Evolutionary conservation across 495 filamentous ascomycete species (phyloP).

Genomic region (Viridothelium virens): DNA sequence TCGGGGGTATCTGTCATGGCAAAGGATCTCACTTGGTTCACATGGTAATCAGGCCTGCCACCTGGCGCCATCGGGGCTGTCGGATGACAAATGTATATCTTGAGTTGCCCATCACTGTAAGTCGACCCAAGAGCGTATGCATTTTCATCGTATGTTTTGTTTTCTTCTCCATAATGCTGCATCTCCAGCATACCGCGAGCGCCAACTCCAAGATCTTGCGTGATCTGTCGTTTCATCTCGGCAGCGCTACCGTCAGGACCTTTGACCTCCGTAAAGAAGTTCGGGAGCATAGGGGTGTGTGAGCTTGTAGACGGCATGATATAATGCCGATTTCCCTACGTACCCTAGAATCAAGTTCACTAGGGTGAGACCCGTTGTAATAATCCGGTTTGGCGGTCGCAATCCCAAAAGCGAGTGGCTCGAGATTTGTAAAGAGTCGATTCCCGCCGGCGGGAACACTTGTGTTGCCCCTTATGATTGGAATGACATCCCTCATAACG

Average conservation of each 20-base stretch:
- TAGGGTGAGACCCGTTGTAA: conserved; percentile 12
- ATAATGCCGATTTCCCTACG: conserved; percentile 13
- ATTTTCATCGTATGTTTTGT: conserved; percentile 15
- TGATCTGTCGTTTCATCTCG: conserved; percentile 13
- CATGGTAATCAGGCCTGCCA: conserved; percentile 35
- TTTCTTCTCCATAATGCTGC: conserved; percentile 11
- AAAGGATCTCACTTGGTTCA: conserved; percentile 34
- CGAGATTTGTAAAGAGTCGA: conserved; percentile 11
- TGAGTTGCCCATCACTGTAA: conserved; percentile 14
- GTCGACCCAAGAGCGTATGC: conserved; percentile 15
- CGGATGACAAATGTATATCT: conserved; percentile 19
- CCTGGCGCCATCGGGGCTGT: conserved; percentile 17
- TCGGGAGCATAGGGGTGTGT: conserved; percentile 12
- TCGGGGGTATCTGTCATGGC: conserved; percentile 30
- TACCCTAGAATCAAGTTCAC: conserved; percentile 13
- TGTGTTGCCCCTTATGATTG: conserved; percentile 14
- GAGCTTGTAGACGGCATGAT: conserved; percentile 14
- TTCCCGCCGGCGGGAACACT: not conserved
- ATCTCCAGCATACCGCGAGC: conserved; percentile 17
- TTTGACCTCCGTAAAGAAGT: conserved; percentile 17
- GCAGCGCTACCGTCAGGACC: conserved; percentile 10
- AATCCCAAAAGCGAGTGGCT: conserved; percentile 1
- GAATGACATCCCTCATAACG: conserved; percentile 15
- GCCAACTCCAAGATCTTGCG: conserved; percentile 13
- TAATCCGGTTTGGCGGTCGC: conserved; percentile 14